Percentiles rank a stretch among this genome's conserved stretches.
These are phyloP conservation scores for Colletotrichum filicis DNA, from an alignment of 2,329 filamentous ascomycete species.

Conservation along the genomic window DNA sequence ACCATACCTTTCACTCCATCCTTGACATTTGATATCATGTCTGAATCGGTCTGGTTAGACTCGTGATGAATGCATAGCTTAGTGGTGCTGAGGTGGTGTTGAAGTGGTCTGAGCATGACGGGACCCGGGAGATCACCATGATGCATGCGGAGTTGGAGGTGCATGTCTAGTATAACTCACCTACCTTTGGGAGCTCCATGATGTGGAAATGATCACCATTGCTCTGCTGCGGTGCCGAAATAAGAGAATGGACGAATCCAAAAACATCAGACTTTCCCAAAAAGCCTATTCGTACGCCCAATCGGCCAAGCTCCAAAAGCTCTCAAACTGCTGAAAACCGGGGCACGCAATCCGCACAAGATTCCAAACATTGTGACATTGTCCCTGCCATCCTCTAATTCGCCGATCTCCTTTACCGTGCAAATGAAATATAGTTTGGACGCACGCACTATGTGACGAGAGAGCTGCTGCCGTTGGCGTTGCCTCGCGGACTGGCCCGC, in stretches of 20 bases:
- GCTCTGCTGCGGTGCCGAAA: background rate
- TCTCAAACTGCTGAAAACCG: slow-evolving; percentile 7
- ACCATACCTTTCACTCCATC: background rate
- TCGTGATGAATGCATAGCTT: background rate
- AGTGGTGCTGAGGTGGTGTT: background rate
- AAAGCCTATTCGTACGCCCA: background rate
- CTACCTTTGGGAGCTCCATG: background rate
- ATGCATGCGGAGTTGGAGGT: slow-evolving; percentile 12
- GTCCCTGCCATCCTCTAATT: background rate
- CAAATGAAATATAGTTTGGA: background rate
- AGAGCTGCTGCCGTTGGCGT: background rate
- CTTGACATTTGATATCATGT: background rate
- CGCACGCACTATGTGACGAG: slow-evolving; percentile 29
- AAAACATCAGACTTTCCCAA: background rate
- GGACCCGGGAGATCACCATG: slow-evolving; percentile 2
- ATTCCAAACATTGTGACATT: too few species aligned
- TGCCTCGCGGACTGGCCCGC: slow-evolving; percentile 4
- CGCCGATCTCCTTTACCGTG: background rate
- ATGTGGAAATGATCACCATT: too few species aligned
- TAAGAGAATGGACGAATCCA: background rate
- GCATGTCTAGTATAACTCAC: background rate
- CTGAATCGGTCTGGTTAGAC: background rate
- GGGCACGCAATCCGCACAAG: background rate
- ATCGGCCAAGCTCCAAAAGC: slow-evolving; percentile 12
- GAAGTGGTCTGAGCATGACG: slow-evolving; percentile 4